A percentile compares a stretch with the other conserved stretches of the same genome.
These are phyloP conservation scores for Neofusicoccum umdonicola DNA, from an alignment of 2,329 filamentous ascomycete species.

Conservation along the genomic window DNA sequence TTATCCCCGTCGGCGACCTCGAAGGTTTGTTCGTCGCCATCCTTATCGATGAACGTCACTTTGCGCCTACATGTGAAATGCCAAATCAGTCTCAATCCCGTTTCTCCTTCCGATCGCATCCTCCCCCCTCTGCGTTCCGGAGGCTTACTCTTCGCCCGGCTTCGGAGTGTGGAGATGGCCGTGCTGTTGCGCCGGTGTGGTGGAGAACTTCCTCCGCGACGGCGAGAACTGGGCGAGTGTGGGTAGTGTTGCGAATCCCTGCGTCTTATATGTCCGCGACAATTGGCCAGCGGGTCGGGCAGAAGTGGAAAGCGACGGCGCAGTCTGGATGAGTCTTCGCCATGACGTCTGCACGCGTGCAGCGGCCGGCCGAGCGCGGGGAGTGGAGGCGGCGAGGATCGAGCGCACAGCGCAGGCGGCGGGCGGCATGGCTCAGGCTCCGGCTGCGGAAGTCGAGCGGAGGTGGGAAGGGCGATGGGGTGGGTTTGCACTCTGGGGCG, in stretches of 20 bases:
- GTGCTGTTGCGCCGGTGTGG: constrained; percentile 61
- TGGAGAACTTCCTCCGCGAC: constrained; percentile 60
- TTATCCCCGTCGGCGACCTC: constrained; percentile 86
- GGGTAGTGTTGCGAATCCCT: background rate
- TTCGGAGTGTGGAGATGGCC: constrained; percentile 82
- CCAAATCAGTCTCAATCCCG: background rate
- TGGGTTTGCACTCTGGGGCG: background rate
- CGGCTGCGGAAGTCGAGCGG: background rate
- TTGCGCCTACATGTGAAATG: constrained; percentile 61
- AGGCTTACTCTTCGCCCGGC: constrained; percentile 81
- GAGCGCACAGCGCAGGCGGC: constrained; percentile 2
- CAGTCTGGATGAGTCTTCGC: constrained; percentile 4
- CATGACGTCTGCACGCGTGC: constrained; percentile 3
- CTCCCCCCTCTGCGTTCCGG: background rate
- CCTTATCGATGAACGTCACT: constrained; percentile 92
- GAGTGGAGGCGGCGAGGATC: background rate
- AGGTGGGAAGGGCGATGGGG: constrained; percentile 15
- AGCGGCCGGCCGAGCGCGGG: background rate
- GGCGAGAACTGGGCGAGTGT: constrained; percentile 6
- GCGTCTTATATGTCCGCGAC: background rate
- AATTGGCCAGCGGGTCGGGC: background rate
- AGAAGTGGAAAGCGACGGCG: background rate
- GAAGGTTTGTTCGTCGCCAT: constrained; percentile 71
- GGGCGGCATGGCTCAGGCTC: background rate
- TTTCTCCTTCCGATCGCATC: background rate